These are phyloP conservation scores for Saccharomyces cerevisiae DNA, from an alignment of 805 yeast genomes.

Conservation along the genomic window DNA sequence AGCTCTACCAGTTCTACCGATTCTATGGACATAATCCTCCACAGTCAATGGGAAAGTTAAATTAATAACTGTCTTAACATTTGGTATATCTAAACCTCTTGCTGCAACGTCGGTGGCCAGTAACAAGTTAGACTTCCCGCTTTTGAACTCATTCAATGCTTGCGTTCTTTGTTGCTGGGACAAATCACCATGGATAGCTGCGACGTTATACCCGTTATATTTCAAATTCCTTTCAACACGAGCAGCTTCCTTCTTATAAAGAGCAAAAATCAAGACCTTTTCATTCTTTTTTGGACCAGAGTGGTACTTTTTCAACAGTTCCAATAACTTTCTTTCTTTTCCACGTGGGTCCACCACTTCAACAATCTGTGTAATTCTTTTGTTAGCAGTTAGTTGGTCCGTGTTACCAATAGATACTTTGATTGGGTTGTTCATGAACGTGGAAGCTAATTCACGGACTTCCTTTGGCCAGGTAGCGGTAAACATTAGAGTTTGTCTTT, in stretches of 20 bases:
- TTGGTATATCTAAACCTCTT: slow-evolving; percentile 94
- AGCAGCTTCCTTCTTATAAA: slow-evolving; percentile 93
- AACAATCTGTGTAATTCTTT: slow-evolving; percentile 85
- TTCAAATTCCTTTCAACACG: slow-evolving; percentile 73
- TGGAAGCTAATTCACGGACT: slow-evolving; percentile 82
- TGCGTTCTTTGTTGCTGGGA: slow-evolving; percentile 85
- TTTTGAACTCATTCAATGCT: slow-evolving; percentile 78
- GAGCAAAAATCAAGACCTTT: slow-evolving; percentile 83
- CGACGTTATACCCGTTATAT: slow-evolving; percentile 68
- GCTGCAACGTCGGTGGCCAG: slow-evolving; percentile 98
- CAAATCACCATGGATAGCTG: slow-evolving; percentile 95
- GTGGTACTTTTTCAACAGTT: slow-evolving; percentile 66
- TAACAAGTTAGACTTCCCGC: slow-evolving; percentile 64
- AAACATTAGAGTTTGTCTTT: slow-evolving; percentile 91
- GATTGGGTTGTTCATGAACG: slow-evolving; percentile 79
- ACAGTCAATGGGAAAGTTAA: slow-evolving; percentile 93
- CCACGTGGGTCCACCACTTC: slow-evolving; percentile 80
- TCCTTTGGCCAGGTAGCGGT: slow-evolving; percentile 99
- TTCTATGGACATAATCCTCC: slow-evolving; percentile 96
- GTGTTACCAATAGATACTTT: slow-evolving; percentile 89
- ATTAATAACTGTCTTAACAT: slow-evolving; percentile 90
- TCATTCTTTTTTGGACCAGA: slow-evolving; percentile 59
- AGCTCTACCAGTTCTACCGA: slow-evolving; percentile 99
- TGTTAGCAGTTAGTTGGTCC: slow-evolving; percentile 90
- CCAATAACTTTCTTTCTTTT: slow-evolving; percentile 70